These are phyloP conservation scores for Striga hermonthica DNA, from an alignment of 305 asterid genomes.

Conservation along the genomic window DNA sequence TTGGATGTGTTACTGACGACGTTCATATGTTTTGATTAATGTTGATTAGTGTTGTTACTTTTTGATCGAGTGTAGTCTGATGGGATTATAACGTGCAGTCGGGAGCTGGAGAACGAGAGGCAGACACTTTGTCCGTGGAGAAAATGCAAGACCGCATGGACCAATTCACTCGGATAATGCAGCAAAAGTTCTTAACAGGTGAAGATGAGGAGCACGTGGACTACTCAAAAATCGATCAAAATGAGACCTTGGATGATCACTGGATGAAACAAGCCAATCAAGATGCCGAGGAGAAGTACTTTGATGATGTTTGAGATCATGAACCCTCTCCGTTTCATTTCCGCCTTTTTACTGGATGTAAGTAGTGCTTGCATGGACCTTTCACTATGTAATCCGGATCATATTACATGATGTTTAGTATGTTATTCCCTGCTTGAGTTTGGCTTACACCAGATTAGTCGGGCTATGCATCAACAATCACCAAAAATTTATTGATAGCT, in stretches of 20 bases:
- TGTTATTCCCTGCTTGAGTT: no score
- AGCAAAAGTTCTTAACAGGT: constrained; percentile 84
- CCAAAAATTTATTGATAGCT: no score
- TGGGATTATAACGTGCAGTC: constrained; percentile 24
- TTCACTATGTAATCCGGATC: background rate
- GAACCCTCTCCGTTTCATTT: background rate
- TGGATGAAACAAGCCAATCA: constrained; percentile 81
- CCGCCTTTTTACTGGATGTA: background rate
- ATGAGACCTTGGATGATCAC: constrained; percentile 84
- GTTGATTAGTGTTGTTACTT: background rate
- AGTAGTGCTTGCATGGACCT: background rate
- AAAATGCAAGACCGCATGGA: constrained; percentile 80
- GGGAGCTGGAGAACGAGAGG: constrained; percentile 29
- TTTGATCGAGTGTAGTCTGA: constrained; percentile 14
- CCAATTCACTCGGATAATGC: constrained; percentile 72
- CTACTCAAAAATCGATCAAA: constrained; percentile 75
- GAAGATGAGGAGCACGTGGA: constrained; percentile 76
- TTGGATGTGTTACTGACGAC: background rate
- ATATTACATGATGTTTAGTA: background rate
- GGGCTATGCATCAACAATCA: no score
- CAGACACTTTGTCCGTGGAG: constrained; percentile 45
- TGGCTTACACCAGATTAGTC: no score
- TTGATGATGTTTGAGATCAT: constrained; percentile 59
- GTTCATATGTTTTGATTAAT: background rate
- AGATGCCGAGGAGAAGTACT: constrained; percentile 96